Conservation (phyloP, 768 basidiomycete genomes). For the Phaeotremella fagi region DNA sequence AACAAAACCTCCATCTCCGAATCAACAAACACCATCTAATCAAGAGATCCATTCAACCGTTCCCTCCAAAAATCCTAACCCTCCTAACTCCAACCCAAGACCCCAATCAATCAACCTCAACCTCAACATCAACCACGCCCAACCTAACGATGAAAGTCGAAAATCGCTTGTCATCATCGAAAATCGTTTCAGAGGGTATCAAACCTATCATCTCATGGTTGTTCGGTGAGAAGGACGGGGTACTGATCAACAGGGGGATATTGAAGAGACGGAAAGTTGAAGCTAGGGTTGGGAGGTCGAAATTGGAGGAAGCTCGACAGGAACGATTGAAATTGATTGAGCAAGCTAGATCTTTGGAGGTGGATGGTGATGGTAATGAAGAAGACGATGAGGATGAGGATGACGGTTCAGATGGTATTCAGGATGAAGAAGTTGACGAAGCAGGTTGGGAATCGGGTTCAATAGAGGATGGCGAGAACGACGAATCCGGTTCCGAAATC, state of each 20-base stretch:
- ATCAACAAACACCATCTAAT: constrained; percentile 67
- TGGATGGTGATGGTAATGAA: constrained; percentile 3
- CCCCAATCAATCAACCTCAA: neutral
- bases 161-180: constrained; percentile 70
- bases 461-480: constrained; percentile 27
- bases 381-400: constrained; percentile 1
- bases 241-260: constrained; percentile 19
- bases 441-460: constrained; percentile 53
- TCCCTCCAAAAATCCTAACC: constrained; percentile 13
- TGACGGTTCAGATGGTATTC: neutral
- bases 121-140: constrained; percentile 47
- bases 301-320: constrained; percentile 39
- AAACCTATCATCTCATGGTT: constrained; percentile 56
- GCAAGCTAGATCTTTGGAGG: neutral
- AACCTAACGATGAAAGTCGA: constrained; percentile 59
- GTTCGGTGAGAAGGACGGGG: constrained; percentile 37
- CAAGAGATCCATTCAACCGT: constrained; percentile 25
- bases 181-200: constrained; percentile 62
- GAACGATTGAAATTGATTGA: constrained; percentile 4
- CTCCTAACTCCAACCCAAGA: constrained; percentile 11
- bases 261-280: constrained; percentile 1
- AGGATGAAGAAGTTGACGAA: constrained; percentile 26
- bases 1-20: constrained; percentile 65
- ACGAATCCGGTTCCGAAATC: constrained; percentile 20
- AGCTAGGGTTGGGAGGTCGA: constrained; percentile 4